Evolutionary conservation across 345 rosid species (phyloP).

Genomic region (Aquilaria yunnanensis): DNA sequence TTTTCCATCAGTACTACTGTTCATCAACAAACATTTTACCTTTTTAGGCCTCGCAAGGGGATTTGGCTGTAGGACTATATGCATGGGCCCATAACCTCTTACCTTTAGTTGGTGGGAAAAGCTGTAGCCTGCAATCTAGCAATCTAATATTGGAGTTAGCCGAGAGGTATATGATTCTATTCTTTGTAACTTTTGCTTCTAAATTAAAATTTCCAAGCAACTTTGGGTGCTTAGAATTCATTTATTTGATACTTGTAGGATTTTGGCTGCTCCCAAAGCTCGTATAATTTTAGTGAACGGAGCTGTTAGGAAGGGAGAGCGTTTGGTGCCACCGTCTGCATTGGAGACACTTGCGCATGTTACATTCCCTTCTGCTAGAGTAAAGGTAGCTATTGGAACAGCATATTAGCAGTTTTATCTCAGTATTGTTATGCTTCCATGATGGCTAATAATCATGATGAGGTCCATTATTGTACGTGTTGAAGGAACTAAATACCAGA

Average conservation of each 20-base stretch:
- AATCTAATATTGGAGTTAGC: constrained; percentile 60
- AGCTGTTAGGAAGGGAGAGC: constrained; percentile 71
- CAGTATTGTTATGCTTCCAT: no score
- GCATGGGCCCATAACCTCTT: constrained; percentile 61
- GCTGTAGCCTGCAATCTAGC: constrained; percentile 64
- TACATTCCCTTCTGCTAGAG: constrained; percentile 64
- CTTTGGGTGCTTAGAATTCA: no score
- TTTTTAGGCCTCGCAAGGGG: constrained; percentile 54
- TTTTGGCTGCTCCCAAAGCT: constrained; percentile 57
- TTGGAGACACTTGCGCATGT: constrained; percentile 50
- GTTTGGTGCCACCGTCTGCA: constrained; percentile 57
- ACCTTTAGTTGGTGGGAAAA: constrained; percentile 38
- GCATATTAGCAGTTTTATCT: no score
- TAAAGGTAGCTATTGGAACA: constrained; percentile 32
- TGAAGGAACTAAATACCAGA: no score
- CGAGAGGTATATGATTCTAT: constrained; percentile 27
- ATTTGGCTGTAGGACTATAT: constrained; percentile 56
- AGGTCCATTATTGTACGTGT: no score
- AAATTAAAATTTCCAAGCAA: no score
- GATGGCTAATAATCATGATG: no score
- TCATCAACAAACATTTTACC: no score
- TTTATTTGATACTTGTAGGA: constrained; percentile 25
- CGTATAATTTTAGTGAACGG: constrained; percentile 54
- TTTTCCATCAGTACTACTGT: no score
- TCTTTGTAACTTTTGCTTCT: constrained; percentile 1